phyloP scores from a whole-genome alignment of 306 rosid species.

The Corylus avellana region DNA sequence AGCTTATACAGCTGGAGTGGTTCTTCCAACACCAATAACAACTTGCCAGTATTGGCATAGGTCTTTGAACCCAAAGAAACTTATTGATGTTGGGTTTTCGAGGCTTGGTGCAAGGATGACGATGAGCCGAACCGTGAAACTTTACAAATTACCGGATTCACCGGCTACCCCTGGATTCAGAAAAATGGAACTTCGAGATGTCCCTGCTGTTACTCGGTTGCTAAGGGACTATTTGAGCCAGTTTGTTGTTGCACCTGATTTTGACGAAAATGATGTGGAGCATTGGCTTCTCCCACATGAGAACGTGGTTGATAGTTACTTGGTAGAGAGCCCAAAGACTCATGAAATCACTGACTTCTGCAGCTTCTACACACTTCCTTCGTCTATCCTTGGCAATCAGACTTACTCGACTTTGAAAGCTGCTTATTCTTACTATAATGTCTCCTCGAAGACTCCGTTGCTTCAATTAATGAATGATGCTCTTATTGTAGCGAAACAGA shows the following conservation, averaged over 20 bases:
- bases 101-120: constrained; percentile 93
- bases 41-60: constrained; percentile 88
- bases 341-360: constrained; percentile 73
- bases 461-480: constrained; percentile 80
- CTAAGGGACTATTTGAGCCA: constrained; percentile 64
- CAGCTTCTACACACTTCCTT: constrained; percentile 85
- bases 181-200: constrained; percentile 73
- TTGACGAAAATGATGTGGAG: constrained; percentile 76
- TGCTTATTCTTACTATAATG: constrained; percentile 80
- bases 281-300: constrained; percentile 84
- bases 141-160: constrained; percentile 69
- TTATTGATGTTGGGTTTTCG: constrained; percentile 85
- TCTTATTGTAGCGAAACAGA: constrained; percentile 70
- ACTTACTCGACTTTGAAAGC: constrained; percentile 74
- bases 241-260: constrained; percentile 78
- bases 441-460: constrained; percentile 69
- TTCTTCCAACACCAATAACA: constrained; percentile 72
- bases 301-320: constrained; percentile 71
- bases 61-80: constrained; percentile 85
- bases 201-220: constrained; percentile 74
- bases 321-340: constrained; percentile 74
- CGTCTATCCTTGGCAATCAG: constrained; percentile 76
- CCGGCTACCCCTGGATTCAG: constrained; percentile 66
- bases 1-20: constrained; percentile 89
- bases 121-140: constrained; percentile 79